Evolutionary conservation across 139 green algal genomes (phyloP).

Genomic region (Limnomonas spitsbergensis): DNA sequence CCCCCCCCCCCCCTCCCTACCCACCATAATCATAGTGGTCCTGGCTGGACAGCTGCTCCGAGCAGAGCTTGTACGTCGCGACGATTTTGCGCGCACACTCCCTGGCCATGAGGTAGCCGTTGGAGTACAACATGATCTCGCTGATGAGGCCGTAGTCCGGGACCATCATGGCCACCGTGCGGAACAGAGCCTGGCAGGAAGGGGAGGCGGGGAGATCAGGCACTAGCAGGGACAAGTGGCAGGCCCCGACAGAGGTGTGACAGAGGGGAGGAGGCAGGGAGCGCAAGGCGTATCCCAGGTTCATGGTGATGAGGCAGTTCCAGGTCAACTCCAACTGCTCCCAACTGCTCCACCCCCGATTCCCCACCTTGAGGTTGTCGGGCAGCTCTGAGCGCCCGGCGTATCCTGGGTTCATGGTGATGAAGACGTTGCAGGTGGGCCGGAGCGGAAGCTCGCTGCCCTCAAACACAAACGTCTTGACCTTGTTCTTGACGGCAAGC

Average conservation of each 20-base stretch:
- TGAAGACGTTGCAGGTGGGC: conserved; percentile 42
- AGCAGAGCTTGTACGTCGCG: conserved; percentile 78
- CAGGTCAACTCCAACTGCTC: conserved; percentile 65
- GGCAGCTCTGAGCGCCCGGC: conserved; percentile 51
- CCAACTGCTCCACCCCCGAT: no score
- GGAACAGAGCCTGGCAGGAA: conserved; percentile 55
- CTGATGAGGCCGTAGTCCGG: conserved; percentile 73
- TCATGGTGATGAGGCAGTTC: conserved; percentile 74
- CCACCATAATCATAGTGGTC: conserved; percentile 79
- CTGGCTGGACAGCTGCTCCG: conserved; percentile 75
- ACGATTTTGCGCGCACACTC: conserved; percentile 79
- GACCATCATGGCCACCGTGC: conserved; percentile 76
- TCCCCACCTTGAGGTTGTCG: conserved; percentile 74
- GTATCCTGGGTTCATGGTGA: conserved; percentile 80
- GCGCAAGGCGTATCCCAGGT: conserved; percentile 48
- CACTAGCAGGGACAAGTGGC: no score
- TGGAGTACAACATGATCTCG: conserved; percentile 77
- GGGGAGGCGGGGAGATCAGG: no score
- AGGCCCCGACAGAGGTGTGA: background rate
- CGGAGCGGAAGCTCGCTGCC: conserved; percentile 68
- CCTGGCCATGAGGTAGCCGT: conserved; percentile 53
- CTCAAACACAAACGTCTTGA: conserved; percentile 74
- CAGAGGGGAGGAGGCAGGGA: no score
- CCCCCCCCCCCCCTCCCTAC: no score
- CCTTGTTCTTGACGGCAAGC: conserved; percentile 61